Base-by-base conservation (phyloP, 805 yeast genomes). In the Suhomyces canberraensis region DNA sequence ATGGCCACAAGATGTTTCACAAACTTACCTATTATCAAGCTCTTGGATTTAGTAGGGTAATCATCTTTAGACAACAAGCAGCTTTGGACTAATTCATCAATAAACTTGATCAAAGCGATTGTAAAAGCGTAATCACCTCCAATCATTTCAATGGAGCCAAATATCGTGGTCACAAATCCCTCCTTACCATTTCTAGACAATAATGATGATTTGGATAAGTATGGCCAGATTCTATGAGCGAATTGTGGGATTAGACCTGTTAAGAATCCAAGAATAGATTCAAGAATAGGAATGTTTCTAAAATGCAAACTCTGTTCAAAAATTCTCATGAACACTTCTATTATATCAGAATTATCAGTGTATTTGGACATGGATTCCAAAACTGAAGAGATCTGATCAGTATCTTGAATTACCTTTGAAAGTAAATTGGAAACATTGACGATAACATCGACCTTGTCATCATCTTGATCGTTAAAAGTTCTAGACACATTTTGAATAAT, bases 221-320 rank as follows among this genome's bases (percentile, higher is more conserved):
- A 82, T 0, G 88, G 74, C 96, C 96, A 90, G 3, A 89, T 83
- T 38, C 87, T 68, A 41, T 74, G 71, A 0, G 95, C 77, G 26
- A 69, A 74, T 4, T 76, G 60, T 31, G 64, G 64, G 26, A 66
- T 65, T 26, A 76, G 64, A 13, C 72, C 64, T 1, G 70, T 59
- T 20, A 87, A 61, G 16, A 85, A 71, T 8, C 70, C 56, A 15
- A 79, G 49, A 11, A 80, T 64, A 1, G 69, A 57, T 16, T 69
- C 64, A 16, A 79, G 58, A 0, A 78, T 51, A 0, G 60, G 48
- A 4, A 75, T 60, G 37, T 77, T 65, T 49, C 86, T 68, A 16
- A 73, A 63, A 44, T 75, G 82, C 37, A 84, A 60, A 0, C 84
- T 75, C 39, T 77, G 81, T 39, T 87, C 95, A 20, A 85, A 70